Evolutionary conservation across 169 alveolate genomes (phyloP), one percentile per base, ranked within the genome.

Genomic region (Cryptosporidium canis): DNA sequence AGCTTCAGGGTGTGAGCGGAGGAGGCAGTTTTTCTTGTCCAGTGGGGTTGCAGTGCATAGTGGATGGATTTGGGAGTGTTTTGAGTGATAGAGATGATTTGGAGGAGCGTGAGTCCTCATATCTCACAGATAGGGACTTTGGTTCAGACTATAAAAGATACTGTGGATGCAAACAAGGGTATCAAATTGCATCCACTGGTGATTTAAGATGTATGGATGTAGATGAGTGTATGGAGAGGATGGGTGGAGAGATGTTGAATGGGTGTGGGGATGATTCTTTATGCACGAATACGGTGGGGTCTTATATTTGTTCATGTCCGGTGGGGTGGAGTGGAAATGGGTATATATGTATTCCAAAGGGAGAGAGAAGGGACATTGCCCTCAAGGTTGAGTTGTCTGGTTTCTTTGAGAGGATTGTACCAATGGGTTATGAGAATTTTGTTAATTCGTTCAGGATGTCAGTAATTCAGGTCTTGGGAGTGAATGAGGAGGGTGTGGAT

Each of bases 211-310:
- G 87, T 11, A 21, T 77, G 1, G 87, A 77, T 35, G 37, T 77
- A 16, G 61, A 77, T 44, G 87, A 77, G 29, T 77, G 87, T 37
- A 37, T 37, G 12, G 44, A 39, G 11, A 44, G 24, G 37, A 58
- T 29, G n/a, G 43, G 58, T 58, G 72, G 66, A 9, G 33, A 44
- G 9, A 8, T 24, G 24, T 12, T 66, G 67, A 72, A 84, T 67
- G n/a, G 55, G 53, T 91, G 93, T 61, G 83, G 85, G 9, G 37
- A 51, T 18, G 65, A 53, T 29, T 90, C 91, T 16, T 71, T 44
- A 21, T 91, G 93, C 56, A 67, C 90, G 8, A 91, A 91, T 90
- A 91, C 92, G 11, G 44, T 67, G 31, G 93, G 93, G 1, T 67
- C 91, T 35, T 91, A 56, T 84, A 39, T 51, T 16, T 91, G 93